Evolutionary conservation across 2,329 filamentous ascomycete species (phyloP).

Genomic region (Phialophora tarda): DNA sequence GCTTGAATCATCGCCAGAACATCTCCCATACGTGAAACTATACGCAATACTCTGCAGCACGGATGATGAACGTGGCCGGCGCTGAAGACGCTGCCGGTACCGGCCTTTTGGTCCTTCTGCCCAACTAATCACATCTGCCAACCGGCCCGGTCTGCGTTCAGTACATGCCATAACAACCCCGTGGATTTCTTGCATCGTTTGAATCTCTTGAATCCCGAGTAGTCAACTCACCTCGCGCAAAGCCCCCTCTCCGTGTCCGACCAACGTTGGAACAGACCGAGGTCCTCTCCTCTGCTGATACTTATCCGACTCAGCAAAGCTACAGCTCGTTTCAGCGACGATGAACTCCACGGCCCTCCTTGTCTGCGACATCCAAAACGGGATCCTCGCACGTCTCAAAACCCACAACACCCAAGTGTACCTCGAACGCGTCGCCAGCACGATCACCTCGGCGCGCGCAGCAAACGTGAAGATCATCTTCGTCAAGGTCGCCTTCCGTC

Average conservation of each 20-base stretch:
- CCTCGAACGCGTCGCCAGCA: constrained; percentile 9
- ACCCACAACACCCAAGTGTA: neutral
- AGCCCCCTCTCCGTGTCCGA: neutral
- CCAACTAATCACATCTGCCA: neutral
- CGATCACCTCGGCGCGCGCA: constrained; percentile 8
- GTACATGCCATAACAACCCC: neutral
- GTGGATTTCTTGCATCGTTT: neutral
- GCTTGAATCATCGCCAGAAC: too few species aligned
- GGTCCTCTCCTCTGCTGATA: neutral
- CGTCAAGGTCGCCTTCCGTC: constrained; percentile 9
- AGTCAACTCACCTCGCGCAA: neutral
- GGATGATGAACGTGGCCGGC: too few species aligned
- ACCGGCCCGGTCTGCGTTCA: neutral
- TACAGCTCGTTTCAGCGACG: neutral
- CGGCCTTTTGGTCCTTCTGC: neutral
- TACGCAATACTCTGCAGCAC: too few species aligned
- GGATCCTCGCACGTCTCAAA: constrained; percentile 9
- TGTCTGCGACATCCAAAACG: constrained; percentile 20
- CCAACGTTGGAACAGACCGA: too few species aligned
- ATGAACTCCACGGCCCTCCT: constrained; percentile 18
- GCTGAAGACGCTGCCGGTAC: too few species aligned
- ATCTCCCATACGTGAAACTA: too few species aligned
- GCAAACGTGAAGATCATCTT: constrained; percentile 6
- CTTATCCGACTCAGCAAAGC: neutral
- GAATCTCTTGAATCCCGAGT: neutral